Evolutionary conservation across 2,329 filamentous ascomycete species (phyloP).

Genomic region (Arthrobotrys sphaeroides): DNA sequence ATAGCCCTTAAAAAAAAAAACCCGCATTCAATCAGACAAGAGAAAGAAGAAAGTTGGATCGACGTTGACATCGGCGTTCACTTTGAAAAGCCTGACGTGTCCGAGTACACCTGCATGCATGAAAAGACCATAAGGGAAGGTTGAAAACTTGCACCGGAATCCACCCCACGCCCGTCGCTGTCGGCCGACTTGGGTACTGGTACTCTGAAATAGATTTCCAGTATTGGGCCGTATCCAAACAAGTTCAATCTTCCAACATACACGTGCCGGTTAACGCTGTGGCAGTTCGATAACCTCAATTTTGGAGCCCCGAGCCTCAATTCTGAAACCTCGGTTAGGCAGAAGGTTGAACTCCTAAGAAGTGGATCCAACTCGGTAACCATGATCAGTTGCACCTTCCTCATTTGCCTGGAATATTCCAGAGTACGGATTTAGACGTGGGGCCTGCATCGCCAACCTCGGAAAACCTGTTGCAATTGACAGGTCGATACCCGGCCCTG

Average conservation of each 20-base stretch:
- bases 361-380: background rate
- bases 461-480: background rate
- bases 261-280: background rate
- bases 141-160: background rate
- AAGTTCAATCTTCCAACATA: background rate
- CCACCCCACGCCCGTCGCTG: background rate
- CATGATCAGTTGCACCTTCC: conserved; percentile 32
- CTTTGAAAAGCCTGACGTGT: background rate
- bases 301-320: conserved; percentile 26
- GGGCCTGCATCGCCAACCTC: background rate
- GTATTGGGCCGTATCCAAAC: background rate
- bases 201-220: conserved; percentile 1
- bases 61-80: background rate
- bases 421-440: background rate
- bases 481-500: background rate
- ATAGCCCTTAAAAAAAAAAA: too few species aligned
- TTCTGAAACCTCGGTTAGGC: conserved; percentile 52
- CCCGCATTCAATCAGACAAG: background rate
- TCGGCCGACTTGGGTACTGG: background rate
- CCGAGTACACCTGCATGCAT: background rate
- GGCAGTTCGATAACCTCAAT: background rate
- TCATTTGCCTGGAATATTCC: conserved; percentile 17
- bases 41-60: background rate
- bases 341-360: conserved; percentile 11
- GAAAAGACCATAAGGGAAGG: background rate